Base-by-base conservation (phyloP, 2,329 filamentous ascomycete species). In the Chaetomiaceae sp. region DNA sequence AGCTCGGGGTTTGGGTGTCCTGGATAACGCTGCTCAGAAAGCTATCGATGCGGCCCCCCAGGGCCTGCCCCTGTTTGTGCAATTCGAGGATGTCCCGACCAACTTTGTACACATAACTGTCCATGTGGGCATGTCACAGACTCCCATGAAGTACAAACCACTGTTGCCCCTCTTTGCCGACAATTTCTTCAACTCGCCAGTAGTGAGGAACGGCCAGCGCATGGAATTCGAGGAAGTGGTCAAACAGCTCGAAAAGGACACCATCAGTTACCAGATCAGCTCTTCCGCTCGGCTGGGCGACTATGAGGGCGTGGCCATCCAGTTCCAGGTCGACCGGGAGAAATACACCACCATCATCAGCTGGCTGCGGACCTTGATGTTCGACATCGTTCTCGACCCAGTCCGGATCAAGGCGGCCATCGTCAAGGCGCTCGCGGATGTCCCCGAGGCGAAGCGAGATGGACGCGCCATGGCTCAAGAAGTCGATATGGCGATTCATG, bases 161-260 rank as follows among this genome's bases (percentile, higher is more conserved):
- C 72, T 99, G 20, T 75, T 97, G 43, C 80, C 86, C 3, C 78
- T 97, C 36, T 97, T 95, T 65, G 85, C 84, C 27, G 89, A 91
- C 65, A 94, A 92, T 65, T 96, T 97, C 74, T 99, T 97, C 77
- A 92, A 90, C 66, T 90, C 90, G 0, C 94, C 92, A 2, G 85
- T 99, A 55, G 77, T 79, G 63, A 84, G 85, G 27, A 79, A 90
- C 62, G 90, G 89, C 38, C 78, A 89, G 66, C 81, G 80, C 21
- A 74, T 99, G 27, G 84, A 87, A 43, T 99, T 97, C 63, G 94
- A 97, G 67, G 82, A 96, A 57, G 89, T 97, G 3, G 90, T 97
- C 40, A 89, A 90, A 66, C 85, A 91, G 65, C 78, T 99, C 4
- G 94, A 99, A 69, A 83, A 86, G 64, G 91, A 97, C 62, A 97